These are phyloP conservation scores for Prunus davidiana DNA, from an alignment of 306 rosid genomes.

Conservation along the genomic window DNA sequence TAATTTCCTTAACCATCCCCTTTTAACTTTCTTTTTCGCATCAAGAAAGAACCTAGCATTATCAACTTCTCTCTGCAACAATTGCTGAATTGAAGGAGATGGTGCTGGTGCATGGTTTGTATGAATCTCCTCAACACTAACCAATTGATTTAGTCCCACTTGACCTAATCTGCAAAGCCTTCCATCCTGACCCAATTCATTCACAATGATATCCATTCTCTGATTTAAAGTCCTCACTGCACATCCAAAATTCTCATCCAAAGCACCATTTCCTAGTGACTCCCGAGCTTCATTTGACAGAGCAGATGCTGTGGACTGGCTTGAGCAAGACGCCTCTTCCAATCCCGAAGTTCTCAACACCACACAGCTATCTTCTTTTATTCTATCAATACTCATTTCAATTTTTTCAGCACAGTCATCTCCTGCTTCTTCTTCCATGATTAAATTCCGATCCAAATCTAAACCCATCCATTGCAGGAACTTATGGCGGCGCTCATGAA, in stretches of 20 bases:
- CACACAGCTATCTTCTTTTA: conserved; percentile 39
- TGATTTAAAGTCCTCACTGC: conserved; percentile 49
- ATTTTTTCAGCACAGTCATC: conserved; percentile 15
- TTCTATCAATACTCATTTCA: conserved; percentile 37
- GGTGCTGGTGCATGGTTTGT: conserved; percentile 28
- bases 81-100: conserved; percentile 45
- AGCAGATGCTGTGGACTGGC: conserved; percentile 32
- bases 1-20: conserved; percentile 58
- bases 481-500: conserved; percentile 52
- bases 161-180: conserved; percentile 36
- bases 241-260: conserved; percentile 33
- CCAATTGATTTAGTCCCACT: conserved; percentile 41
- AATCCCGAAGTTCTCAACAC: conserved; percentile 42
- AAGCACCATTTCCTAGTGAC: conserved; percentile 27
- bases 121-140: conserved; percentile 44
- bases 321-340: conserved; percentile 37
- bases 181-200: conserved; percentile 46
- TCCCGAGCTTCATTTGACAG: conserved; percentile 34
- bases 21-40: conserved; percentile 42
- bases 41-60: conserved; percentile 30
- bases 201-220: conserved; percentile 48
- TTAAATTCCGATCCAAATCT: conserved; percentile 30
- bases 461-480: conserved; percentile 66
- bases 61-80: conserved; percentile 45
- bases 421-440: conserved; percentile 20